Evolutionary conservation across 805 yeast species (phyloP).

Genomic region (Saccharomycopsis amapae): DNA sequence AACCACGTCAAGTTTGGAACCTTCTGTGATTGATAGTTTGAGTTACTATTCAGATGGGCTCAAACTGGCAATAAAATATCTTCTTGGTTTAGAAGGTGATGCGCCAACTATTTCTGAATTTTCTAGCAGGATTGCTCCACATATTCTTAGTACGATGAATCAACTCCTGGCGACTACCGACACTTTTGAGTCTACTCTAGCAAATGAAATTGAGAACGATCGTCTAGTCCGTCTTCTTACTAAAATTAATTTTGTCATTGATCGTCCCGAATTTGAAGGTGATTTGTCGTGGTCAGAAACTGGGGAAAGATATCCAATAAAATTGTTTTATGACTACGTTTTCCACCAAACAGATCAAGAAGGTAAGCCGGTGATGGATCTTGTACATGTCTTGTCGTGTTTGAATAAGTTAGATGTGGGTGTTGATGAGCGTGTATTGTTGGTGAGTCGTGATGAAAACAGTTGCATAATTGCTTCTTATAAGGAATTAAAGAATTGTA

Average conservation of each 20-base stretch:
- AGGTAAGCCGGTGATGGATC: constrained; percentile 73
- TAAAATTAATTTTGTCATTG: constrained; percentile 72
- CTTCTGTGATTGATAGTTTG: neutral
- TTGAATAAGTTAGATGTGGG: constrained; percentile 92
- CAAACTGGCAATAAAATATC: constrained; percentile 36
- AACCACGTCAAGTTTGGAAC: neutral
- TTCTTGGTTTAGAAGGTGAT: constrained; percentile 23
- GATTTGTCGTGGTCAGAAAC: constrained; percentile 63
- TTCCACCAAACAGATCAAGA: constrained; percentile 76
- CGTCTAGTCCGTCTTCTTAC: constrained; percentile 75
- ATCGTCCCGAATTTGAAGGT: constrained; percentile 58
- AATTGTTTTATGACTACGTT: constrained; percentile 73
- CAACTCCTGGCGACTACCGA: constrained; percentile 48
- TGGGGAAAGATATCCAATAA: constrained; percentile 66
- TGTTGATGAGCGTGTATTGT: constrained; percentile 69
- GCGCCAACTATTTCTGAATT: constrained; percentile 28
- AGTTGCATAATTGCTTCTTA: constrained; percentile 79
- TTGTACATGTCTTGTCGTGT: constrained; percentile 71
- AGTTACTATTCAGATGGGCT: constrained; percentile 31
- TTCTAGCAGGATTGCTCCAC: constrained; percentile 36
- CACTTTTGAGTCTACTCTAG: constrained; percentile 51
- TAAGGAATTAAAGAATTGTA: constrained; percentile 67
- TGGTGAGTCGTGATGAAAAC: constrained; percentile 80
- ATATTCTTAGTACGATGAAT: constrained; percentile 41
- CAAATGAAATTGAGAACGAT: constrained; percentile 80